Conservation (phyloP, 352 stramenopile species). For the Pythium myriotylum region DNA sequence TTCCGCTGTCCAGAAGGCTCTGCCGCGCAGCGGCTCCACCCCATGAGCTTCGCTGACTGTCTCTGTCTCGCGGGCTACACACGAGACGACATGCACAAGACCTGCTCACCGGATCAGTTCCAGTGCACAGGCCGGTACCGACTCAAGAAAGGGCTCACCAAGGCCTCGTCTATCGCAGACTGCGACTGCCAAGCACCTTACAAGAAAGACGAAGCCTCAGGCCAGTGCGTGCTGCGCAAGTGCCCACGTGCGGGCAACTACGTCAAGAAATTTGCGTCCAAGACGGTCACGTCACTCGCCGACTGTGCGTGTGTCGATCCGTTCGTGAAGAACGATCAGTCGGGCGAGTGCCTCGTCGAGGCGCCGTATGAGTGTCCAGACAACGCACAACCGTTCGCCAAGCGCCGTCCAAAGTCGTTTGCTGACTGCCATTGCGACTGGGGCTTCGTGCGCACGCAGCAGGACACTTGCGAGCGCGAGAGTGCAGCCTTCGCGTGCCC, state of each 20-base stretch:
- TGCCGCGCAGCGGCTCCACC: constrained; percentile 32
- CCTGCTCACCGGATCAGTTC: constrained; percentile 43
- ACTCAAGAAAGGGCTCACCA: constrained; percentile 31
- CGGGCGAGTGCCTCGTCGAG: constrained; percentile 58
- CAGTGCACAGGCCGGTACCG: constrained; percentile 64
- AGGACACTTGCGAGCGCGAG: constrained; percentile 56
- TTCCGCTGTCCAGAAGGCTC: constrained; percentile 46
- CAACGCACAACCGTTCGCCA: constrained; percentile 37
- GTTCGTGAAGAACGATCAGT: constrained; percentile 73
- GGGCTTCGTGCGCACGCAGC: constrained; percentile 58
- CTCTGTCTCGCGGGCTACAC: constrained; percentile 32
- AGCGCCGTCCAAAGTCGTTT: constrained; percentile 47
- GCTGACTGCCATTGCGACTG: constrained; percentile 76
- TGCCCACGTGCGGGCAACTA: constrained; percentile 84
- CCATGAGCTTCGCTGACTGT: constrained; percentile 49
- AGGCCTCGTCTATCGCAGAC: constrained; percentile 56
- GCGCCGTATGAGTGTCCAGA: constrained; percentile 24
- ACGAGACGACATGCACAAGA: constrained; percentile 44
- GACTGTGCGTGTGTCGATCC: constrained; percentile 70
- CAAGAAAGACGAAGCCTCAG: constrained; percentile 59
- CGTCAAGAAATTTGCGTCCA: constrained; percentile 39
- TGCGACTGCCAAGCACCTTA: constrained; percentile 79
- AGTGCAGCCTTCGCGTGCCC: constrained; percentile 62
- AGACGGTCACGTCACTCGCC: constrained; percentile 54
- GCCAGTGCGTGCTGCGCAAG: constrained; percentile 49